phyloP scores from a whole-genome alignment of 176 grass and related monocot species.

The Bonia amplexicaulis region DNA sequence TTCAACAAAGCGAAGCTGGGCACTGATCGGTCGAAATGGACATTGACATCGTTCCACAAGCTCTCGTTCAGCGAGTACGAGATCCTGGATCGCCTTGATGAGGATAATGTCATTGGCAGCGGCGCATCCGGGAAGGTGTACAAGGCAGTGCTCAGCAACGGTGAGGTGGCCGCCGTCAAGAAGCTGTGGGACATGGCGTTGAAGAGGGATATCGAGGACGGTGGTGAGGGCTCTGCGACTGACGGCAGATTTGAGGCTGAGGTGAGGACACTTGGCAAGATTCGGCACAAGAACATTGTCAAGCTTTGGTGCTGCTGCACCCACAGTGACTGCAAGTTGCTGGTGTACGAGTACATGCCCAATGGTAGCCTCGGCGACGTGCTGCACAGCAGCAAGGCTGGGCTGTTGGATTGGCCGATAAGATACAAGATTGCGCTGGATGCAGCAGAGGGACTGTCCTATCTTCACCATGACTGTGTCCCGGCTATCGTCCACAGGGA shows the following conservation, averaged over 20 bases:
- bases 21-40: slow-evolving; percentile 68
- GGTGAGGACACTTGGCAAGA: slow-evolving; percentile 80
- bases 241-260: slow-evolving; percentile 68
- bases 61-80: slow-evolving; percentile 82
- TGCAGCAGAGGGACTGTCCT: slow-evolving; percentile 73
- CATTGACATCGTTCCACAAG: slow-evolving; percentile 85
- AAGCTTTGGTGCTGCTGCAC: slow-evolving; percentile 86
- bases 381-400: slow-evolving; percentile 56
- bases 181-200: slow-evolving; percentile 42
- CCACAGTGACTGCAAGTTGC: slow-evolving; percentile 51
- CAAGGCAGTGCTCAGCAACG: slow-evolving; percentile 67
- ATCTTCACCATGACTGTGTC: slow-evolving; percentile 85
- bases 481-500: slow-evolving; percentile 83
- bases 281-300: slow-evolving; percentile 92
- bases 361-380: slow-evolving; percentile 73
- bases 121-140: slow-evolving; percentile 87
- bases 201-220: slow-evolving; percentile 36
- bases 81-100: slow-evolving; percentile 66
- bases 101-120: slow-evolving; percentile 69
- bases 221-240: not conserved
- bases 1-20: slow-evolving; percentile 44
- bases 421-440: slow-evolving; percentile 66
- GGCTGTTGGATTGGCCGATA: slow-evolving; percentile 56
- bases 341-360: slow-evolving; percentile 84
- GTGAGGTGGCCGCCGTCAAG: slow-evolving; percentile 71